phyloP scores from a whole-genome alignment of 2,329 filamentous ascomycete species.

The Macrophomina pseudophaseolina region DNA sequence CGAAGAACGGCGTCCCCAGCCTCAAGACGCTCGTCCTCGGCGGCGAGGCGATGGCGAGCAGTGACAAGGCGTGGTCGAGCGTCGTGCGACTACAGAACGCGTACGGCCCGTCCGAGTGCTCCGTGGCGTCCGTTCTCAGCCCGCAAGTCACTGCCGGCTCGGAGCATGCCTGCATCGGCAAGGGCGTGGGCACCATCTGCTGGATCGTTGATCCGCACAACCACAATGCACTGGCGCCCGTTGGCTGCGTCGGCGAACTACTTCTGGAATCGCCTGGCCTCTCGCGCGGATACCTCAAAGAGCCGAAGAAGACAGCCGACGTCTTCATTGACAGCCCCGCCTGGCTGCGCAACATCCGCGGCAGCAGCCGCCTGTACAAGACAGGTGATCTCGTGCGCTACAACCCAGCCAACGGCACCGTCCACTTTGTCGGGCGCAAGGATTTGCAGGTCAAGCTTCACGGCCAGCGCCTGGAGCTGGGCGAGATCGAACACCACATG shows the following conservation, averaged over 20 bases:
- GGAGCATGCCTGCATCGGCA: neutral
- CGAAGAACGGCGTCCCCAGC: conserved; percentile 44
- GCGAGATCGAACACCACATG: conserved; percentile 31
- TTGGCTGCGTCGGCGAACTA: conserved; percentile 44
- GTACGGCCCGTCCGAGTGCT: conserved; percentile 7
- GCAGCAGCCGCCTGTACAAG: conserved; percentile 3
- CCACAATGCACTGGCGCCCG: conserved; percentile 39
- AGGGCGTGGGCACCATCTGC: neutral
- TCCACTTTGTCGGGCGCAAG: conserved; percentile 44
- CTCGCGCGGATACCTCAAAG: conserved; percentile 42
- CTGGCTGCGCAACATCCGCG: conserved; percentile 8
- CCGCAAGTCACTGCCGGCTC: conserved; percentile 26
- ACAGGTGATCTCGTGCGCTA: conserved; percentile 32
- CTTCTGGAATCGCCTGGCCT: conserved; percentile 43
- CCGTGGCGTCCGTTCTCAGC: conserved; percentile 24
- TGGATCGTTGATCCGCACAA: conserved; percentile 38
- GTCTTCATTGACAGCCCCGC: conserved; percentile 38
- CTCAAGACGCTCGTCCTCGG: conserved; percentile 43
- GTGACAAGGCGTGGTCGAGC: conserved; percentile 29
- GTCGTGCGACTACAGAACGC: conserved; percentile 4
- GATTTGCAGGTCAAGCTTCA: conserved; percentile 31
- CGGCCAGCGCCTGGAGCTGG: conserved; percentile 15
- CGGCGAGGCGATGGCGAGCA: conserved; percentile 35
- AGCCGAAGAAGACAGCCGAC: conserved; percentile 37
- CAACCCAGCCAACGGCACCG: conserved; percentile 38